Evolutionary conservation across 306 rosid genomes (phyloP), one percentile per base, ranked within the genome.

Genomic region (Sophora flavescens): DNA sequence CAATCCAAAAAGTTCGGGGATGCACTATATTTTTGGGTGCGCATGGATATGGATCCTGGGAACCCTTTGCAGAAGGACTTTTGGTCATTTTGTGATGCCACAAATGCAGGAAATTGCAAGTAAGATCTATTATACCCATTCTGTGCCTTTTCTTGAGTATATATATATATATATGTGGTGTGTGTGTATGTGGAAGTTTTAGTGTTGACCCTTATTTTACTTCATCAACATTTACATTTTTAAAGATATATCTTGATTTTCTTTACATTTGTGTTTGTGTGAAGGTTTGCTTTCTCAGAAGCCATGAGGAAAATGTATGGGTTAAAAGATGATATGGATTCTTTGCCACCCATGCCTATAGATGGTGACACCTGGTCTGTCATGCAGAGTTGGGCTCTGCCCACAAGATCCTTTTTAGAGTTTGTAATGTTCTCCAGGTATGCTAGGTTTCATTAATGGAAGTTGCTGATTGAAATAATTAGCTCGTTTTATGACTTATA

Each of bases 41-140:
- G 89, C 67, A 84, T 92, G 97, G 99, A 96, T 84, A 72, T 15
- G 52, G 98, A 89, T 89, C 81, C 69, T 7, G 84, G 89, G 72
- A 89, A 87, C 71, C 93, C 97, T 56, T 85, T 30, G 72, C 78
- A 79, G 84, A 88, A 83, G 45, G 93, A 96, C 76, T 96, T 96
- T 65, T 96, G 99, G 99, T 91, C 99, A 16, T 89, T 93, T 78
- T 96, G 99, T 38, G 90, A 96, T 81, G 87, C 89, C 68, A 68
- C 88, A 78, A 96, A 96, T 81, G 96, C 98, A 32, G 99, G 99
- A 85, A 89, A 93, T 79, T 96, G 99, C 99, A 91, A 80, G 99
- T 96, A 91, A 82, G 89, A 56, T 70, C 41, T 18, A 16, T 45
- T 35, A 36, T 42, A 67, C 5, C 32, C 30, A 10, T 45, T 63